Evolutionary conservation across 2,329 filamentous ascomycete genomes (phyloP).

Genomic region (Paramyrothecium roridum): DNA sequence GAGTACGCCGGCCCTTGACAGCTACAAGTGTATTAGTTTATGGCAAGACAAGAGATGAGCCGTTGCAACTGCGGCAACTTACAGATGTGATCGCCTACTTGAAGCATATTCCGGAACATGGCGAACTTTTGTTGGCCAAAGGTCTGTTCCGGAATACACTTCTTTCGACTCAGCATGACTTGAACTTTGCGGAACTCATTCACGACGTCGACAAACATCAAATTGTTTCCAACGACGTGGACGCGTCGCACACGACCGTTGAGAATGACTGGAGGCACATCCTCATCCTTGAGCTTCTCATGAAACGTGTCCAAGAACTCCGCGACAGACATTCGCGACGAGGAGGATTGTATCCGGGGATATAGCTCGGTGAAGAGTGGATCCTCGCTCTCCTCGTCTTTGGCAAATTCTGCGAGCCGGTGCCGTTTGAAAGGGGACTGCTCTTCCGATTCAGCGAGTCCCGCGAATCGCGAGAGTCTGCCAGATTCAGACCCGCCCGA

Average conservation of each 20-base stretch:
- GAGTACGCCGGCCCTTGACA: constrained; percentile 66
- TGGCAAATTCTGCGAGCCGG: constrained; percentile 25
- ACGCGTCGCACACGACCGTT: constrained; percentile 69
- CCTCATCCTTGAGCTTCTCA: constrained; percentile 18
- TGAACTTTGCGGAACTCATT: constrained; percentile 73
- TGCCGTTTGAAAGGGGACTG: constrained; percentile 34
- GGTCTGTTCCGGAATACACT: constrained; percentile 31
- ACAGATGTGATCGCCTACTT: constrained; percentile 83
- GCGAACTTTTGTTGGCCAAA: constrained; percentile 46
- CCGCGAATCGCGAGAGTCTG: background rate
- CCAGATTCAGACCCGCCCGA: constrained; percentile 9
- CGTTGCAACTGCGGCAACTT: constrained; percentile 34
- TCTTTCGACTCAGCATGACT: constrained; percentile 67
- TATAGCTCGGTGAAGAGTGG: constrained; percentile 31
- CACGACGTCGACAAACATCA: constrained; percentile 80
- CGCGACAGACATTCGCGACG: constrained; percentile 24
- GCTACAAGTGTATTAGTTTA: constrained; percentile 42
- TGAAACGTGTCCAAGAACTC: constrained; percentile 29
- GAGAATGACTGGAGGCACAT: constrained; percentile 21
- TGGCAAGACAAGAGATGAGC: constrained; percentile 8
- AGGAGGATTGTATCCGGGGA: constrained; percentile 27
- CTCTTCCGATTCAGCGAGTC: constrained; percentile 11
- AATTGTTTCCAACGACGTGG: constrained; percentile 69
- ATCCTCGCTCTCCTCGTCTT: constrained; percentile 28
- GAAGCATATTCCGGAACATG: constrained; percentile 61